Evolutionary conservation across 129 eudicot genomes (phyloP), one percentile per base, ranked within the genome.

Genomic region (Helianthus annuus): DNA sequence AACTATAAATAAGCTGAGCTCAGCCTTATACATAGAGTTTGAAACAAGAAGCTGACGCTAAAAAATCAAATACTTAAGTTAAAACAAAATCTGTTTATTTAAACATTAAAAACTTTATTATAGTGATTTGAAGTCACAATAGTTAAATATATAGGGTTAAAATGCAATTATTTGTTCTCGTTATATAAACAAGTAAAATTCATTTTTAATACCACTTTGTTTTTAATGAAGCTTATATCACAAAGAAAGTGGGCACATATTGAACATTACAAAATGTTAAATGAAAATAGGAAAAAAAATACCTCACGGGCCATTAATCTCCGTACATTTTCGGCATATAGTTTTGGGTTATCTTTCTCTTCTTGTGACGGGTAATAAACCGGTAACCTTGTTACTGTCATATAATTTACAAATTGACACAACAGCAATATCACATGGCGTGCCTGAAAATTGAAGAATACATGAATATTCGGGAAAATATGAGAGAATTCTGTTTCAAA

Each of bases 281-380:
- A 7, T 7, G 10, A 42, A 42, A 42, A 42, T 11, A 1, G 10
- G 10, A 42, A 42, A 42, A 42, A 42, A 42, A 40, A 40, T 87
- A 94, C 98, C 98, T 90, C 96, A 54, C 65, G 88, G 78, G 98
- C 96, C 91, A 94, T 90, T 53, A 94, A 78, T 76, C 70, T 84
- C 34, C 98, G 81, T 52, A 90, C 91, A 77, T 94, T 94, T 55
- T 82, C 87, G 0, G 98, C 96, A 68, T 90, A 94, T 34, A 94
- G 81, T 66, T 88, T 94, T 49, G 98, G 93, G 64, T 94, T 81
- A 55, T 84, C 96, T 80, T 82, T 90, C 80, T 94, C 98, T 86
- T 90, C 86, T 82, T 87, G 90, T 60, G 98, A 90, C 60, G 97
- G 98, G 82, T 82, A 87, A 74, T 94, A 94, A 59, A 94, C 71